Evolutionary conservation across 2,329 filamentous ascomycete species (phyloP).

Genomic region (Colletotrichum spinosum): DNA sequence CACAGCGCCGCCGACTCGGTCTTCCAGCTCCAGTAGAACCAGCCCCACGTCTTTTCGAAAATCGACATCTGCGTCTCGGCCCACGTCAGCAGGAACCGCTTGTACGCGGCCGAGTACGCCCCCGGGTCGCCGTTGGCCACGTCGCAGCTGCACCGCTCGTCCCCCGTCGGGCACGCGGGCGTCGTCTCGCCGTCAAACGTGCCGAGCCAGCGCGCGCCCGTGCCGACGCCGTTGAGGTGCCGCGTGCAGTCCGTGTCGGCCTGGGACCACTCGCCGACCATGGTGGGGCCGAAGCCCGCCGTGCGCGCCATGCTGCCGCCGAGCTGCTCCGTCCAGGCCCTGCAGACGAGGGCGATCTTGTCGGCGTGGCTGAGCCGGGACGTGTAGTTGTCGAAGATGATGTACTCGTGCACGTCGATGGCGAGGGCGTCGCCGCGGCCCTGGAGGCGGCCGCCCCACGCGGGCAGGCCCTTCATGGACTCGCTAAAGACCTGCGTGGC

Average conservation of each 20-base stretch:
- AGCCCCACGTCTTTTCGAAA: slow-evolving; percentile 94
- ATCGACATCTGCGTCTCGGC: slow-evolving; percentile 96
- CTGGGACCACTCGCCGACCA: slow-evolving; percentile 97
- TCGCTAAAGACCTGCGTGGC: slow-evolving; percentile 88
- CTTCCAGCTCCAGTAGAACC: slow-evolving; percentile 99
- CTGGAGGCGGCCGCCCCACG: slow-evolving; percentile 89
- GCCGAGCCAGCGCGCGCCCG: slow-evolving; percentile 92
- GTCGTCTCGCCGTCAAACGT: slow-evolving; percentile 77
- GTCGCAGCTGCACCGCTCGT: slow-evolving; percentile 76
- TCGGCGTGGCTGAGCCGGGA: slow-evolving; percentile 83
- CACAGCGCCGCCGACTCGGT: slow-evolving; percentile 89
- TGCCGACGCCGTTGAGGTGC: slow-evolving; percentile 89
- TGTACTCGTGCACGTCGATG: slow-evolving; percentile 98
- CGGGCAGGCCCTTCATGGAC: slow-evolving; percentile 89
- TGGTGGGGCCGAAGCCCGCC: slow-evolving; percentile 90
- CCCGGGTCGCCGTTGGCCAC: slow-evolving; percentile 79
- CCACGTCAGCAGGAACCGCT: slow-evolving; percentile 87
- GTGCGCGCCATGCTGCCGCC: slow-evolving; percentile 75
- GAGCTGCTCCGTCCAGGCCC: slow-evolving; percentile 88
- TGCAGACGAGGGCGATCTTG: slow-evolving; percentile 89
- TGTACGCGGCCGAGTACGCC: slow-evolving; percentile 79
- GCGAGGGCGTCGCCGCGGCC: slow-evolving; percentile 75
- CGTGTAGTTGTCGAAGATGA: slow-evolving; percentile 94
- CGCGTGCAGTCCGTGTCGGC: slow-evolving; percentile 94
- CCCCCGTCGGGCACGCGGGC: slow-evolving; percentile 79